Base-by-base conservation (phyloP, 2,329 filamentous ascomycete genomes). In the Claviceps cyperi region DNA sequence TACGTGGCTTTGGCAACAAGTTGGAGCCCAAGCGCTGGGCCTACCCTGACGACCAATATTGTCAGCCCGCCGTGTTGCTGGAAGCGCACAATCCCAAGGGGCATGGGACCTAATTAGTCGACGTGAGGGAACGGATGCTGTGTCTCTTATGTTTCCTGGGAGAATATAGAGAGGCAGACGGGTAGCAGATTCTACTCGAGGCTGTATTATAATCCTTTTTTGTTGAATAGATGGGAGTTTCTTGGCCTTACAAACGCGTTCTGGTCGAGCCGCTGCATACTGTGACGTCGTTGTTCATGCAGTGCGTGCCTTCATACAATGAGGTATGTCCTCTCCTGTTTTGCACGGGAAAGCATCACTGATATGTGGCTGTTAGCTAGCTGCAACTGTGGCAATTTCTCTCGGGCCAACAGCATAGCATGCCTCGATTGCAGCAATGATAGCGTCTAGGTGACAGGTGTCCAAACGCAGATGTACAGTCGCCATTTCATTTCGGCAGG, bases 171-270 rank as follows among this genome's bases (percentile, higher is more conserved):
- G 53, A 37, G 54, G 51, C 50, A 54, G 53, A 52, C 37, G 50
- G 49, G 53, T 51, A 55, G 53, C 50, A 48, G 22, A 51, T 51
- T 50, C 53, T 52, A 51, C 51, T 53, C 43, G 54, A 54, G 57
- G 56, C 55, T 63, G 61, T 62, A 63, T 58, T 60, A 59, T 62
- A 62, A 58, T 60, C 54, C 52, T 52, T 57, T 58, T 61, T 37
- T 51, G 43, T 55, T 51, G 50, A 50, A 50, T 55, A 52, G 51
- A 53, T 32, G 37, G 28, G 32, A 44, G 43, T 47, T 51, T 21
- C 28, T 28, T 47, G 6, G 41, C 41, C 28, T 21, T 28, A 22
- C 22, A 43, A 32, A 32, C 28, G 28, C 14, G 5, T 17, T 28
- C 6, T 17, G 14, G 28, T 21, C 13, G 11, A 5, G 11, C n/a